These are phyloP conservation scores for Clathrus columnatus DNA, from an alignment of 768 basidiomycete species.

Conservation along the genomic window DNA sequence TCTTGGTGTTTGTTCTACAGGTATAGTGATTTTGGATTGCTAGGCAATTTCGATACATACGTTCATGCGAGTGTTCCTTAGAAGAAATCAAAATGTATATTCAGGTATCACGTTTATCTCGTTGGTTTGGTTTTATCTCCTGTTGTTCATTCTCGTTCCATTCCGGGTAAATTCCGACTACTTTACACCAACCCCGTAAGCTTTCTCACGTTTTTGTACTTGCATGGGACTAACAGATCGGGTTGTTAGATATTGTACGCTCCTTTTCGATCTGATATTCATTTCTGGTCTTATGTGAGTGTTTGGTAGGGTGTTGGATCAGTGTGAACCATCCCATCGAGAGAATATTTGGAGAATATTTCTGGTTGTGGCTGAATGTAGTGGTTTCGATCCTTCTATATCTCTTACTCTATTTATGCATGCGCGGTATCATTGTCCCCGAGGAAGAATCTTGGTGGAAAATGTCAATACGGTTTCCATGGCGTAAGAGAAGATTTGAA, in stretches of 20 bases:
- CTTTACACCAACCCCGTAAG: constrained; percentile 1
- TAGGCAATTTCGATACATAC: background rate
- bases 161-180: background rate
- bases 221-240: background rate
- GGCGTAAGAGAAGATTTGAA: background rate
- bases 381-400: background rate
- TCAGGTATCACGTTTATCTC: background rate
- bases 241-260: background rate
- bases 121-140: background rate
- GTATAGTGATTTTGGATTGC: background rate
- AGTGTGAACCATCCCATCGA: background rate
- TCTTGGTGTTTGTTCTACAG: background rate
- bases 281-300: too few relatives aligned
- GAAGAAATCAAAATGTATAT: background rate
- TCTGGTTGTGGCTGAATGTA: background rate
- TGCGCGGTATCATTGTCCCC: background rate
- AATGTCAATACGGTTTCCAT: background rate
- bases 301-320: background rate
- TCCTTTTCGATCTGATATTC: too few relatives aligned
- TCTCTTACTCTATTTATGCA: background rate
- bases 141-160: background rate
- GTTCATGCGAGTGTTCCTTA: background rate
- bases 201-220: background rate
- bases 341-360: background rate
- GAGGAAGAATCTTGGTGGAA: background rate